Evolutionary conservation across 2,329 filamentous ascomycete genomes (phyloP), one percentile per base, ranked within the genome.

Genomic region (Arthroderma sp.): DNA sequence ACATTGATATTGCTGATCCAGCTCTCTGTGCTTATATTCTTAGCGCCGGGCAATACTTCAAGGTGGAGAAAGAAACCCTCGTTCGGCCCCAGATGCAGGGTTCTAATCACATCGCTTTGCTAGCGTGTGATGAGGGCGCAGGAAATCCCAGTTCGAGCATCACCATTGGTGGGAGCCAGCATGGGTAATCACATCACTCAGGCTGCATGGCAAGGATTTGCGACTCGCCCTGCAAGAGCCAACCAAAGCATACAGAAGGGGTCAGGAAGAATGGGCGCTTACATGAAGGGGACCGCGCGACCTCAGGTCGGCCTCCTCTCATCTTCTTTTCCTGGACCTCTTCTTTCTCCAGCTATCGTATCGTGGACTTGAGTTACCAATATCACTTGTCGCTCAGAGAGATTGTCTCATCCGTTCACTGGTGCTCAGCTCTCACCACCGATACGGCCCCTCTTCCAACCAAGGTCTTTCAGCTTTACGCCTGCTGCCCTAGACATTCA

Each of bases 81-180:
- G 52, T 25, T 41, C 35, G 52, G 52, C 52, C 52, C 52, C 52
- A 54, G 52, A 38, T 54, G 51, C 33, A 54, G 23, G 52, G 52
- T 4, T 39, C 13, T 11, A n/a, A 51, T 31, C 47, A 51, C 47
- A 33, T 41, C 39, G 37, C 47, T 44, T 37, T 44, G 39, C 28
- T 55, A 55, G 54, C 38, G 54, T 55, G 54, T 55, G 54, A 55
- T 55, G 38, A 31, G 38, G 37, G 25, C n/a, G 54, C 54, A 55
- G 23, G 52, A 54, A 54, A 39, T 19, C 52, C 52, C 35, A 19
- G 52, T 54, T 25, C 33, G n/a, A 39, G 52, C 19, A 25, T 25
- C 19, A 33, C 28, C 37, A 54, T 54, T 54, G 52, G 52, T 54
- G 47, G 47, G 47, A 7, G 47, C n/a, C 47, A 25, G 25, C 23